Evolutionary conservation across 805 yeast species (phyloP).

Genomic region (Wickerhamiella lipophila): DNA sequence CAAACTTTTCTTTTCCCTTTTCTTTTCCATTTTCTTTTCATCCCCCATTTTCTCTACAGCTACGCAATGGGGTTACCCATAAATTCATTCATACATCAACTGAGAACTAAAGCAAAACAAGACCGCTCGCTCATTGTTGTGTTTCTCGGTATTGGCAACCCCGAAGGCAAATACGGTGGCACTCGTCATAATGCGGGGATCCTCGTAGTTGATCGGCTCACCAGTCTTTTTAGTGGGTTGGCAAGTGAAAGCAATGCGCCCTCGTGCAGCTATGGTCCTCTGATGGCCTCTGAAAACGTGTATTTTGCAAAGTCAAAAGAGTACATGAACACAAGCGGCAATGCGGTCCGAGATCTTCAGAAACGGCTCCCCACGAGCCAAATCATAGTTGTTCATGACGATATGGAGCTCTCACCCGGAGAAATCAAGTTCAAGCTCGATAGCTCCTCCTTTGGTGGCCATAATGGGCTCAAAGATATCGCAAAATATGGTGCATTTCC

Average conservation of each 20-base stretch:
- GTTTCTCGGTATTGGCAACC: constrained; percentile 55
- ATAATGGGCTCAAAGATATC: constrained; percentile 65
- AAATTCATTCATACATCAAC: constrained; percentile 18
- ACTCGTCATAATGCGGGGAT: constrained; percentile 80
- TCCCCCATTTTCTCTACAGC: background rate
- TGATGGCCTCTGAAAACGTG: constrained; percentile 21
- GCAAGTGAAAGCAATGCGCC: constrained; percentile 15
- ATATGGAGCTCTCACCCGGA: constrained; percentile 55
- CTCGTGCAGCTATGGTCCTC: constrained; percentile 22
- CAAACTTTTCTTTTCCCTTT: no score
- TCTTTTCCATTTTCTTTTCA: no score
- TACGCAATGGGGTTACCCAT: constrained; percentile 17
- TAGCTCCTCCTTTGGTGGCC: constrained; percentile 61
- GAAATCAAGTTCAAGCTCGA: constrained; percentile 48
- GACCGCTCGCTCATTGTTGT: constrained; percentile 15
- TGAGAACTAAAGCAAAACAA: constrained; percentile 13
- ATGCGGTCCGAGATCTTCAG: constrained; percentile 31
- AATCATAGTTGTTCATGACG: constrained; percentile 64
- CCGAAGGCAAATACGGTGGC: constrained; percentile 44
- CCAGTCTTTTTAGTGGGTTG: constrained; percentile 13
- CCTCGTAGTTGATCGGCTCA: constrained; percentile 25
- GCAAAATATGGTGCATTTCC: constrained; percentile 40
- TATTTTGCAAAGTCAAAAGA: constrained; percentile 40
- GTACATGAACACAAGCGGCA: constrained; percentile 63
- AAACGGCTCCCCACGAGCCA: constrained; percentile 16